Conservation (phyloP, 2,329 filamentous ascomycete genomes). For the Decorospora gaudefroyi region DNA sequence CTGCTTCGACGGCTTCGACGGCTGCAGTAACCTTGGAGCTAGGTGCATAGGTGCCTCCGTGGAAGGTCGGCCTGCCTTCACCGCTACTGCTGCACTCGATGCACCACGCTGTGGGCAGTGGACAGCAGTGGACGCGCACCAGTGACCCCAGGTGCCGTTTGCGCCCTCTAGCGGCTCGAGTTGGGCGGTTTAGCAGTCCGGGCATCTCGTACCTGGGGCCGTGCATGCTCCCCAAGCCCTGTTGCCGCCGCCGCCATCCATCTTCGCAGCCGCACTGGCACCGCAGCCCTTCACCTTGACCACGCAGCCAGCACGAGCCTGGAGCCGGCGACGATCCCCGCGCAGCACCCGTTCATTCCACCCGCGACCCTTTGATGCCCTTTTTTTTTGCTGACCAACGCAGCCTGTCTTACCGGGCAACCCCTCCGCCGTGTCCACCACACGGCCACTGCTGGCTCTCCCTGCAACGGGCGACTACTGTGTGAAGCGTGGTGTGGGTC, state of each 20-base stretch:
- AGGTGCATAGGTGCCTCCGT: no score
- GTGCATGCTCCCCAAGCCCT: constrained; percentile 19
- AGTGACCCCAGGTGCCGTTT: constrained; percentile 1
- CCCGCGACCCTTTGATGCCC: constrained; percentile 6
- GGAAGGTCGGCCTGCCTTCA: no score
- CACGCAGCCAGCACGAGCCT: constrained; percentile 21
- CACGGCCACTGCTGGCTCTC: constrained; percentile 12
- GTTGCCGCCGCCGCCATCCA: constrained; percentile 28
- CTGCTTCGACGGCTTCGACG: no score
- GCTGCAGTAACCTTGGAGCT: no score
- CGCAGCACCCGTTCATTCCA: background rate
- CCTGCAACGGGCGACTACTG: constrained; percentile 28
- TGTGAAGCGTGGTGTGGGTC: no score
- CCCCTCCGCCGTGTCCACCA: constrained; percentile 5
- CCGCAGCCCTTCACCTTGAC: background rate
- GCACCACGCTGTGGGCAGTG: constrained; percentile 1
- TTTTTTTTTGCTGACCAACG: constrained; percentile 16
- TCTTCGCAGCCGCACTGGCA: constrained; percentile 13
- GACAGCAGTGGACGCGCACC: constrained; percentile 13
- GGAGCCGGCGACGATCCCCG: constrained; percentile 18
- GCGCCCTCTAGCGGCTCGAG: constrained; percentile 4
- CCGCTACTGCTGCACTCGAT: constrained; percentile 5
- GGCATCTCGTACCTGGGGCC: constrained; percentile 22
- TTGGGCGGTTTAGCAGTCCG: constrained; percentile 20
- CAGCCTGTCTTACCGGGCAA: background rate